Evolutionary conservation across 2,329 filamentous ascomycete species (phyloP).

Genomic region (Sarocladium strictum): DNA sequence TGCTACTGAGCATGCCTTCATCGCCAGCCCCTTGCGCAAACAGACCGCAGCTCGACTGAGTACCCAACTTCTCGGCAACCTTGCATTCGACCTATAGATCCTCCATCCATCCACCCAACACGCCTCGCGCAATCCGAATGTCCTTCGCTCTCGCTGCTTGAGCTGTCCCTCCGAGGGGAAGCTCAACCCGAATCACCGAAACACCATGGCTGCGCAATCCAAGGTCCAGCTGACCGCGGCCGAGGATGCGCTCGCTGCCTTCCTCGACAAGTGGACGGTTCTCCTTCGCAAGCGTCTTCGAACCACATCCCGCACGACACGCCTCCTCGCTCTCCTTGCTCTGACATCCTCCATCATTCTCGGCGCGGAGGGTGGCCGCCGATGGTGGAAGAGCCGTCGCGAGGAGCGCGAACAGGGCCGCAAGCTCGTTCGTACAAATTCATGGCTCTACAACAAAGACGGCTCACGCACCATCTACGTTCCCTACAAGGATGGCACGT

Average conservation of each 20-base stretch:
- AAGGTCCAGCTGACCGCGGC: conserved; percentile 63
- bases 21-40: neutral
- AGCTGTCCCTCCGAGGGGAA: conserved; percentile 7
- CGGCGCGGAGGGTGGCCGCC: conserved; percentile 70
- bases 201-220: conserved; percentile 77
- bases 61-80: no score
- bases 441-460: conserved; percentile 88
- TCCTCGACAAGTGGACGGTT: conserved; percentile 54
- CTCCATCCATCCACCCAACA: neutral
- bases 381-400: conserved; percentile 66
- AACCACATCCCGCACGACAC: conserved; percentile 63
- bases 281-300: conserved; percentile 50
- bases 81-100: neutral
- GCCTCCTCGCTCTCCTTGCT: conserved; percentile 68
- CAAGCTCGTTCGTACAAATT: conserved; percentile 82
- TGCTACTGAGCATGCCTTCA: neutral
- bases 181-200: neutral
- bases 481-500: conserved; percentile 79
- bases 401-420: conserved; percentile 78
- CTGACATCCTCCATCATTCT: conserved; percentile 74
- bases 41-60: no score
- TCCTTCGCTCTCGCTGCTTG: neutral
- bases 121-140: neutral
- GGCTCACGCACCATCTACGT: conserved; percentile 93
- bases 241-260: conserved; percentile 60